Percentiles rank a stretch among this genome's conserved stretches.
Conservation (phyloP, 768 basidiomycete genomes). For the Termitomyces sp. region DNA sequence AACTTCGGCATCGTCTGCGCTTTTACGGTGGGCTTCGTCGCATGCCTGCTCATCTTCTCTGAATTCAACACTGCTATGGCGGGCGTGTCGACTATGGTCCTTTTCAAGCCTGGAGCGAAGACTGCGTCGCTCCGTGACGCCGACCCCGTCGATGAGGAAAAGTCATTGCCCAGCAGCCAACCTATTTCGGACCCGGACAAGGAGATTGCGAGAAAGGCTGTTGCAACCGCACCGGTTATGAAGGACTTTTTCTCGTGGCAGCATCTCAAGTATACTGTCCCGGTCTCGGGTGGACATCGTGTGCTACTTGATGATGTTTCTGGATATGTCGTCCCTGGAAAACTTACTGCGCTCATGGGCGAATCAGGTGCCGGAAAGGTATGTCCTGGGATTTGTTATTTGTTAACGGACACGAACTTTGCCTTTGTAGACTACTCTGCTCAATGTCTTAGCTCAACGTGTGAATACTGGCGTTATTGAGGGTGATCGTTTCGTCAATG, state of each 20-base stretch:
- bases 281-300: constrained; percentile 41
- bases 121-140: constrained; percentile 24
- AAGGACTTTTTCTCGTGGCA: constrained; percentile 80
- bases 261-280: constrained; percentile 63
- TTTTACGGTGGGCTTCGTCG: constrained; percentile 60
- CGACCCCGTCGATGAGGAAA: constrained; percentile 36
- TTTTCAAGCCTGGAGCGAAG: constrained; percentile 63
- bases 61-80: constrained; percentile 45
- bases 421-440: constrained; percentile 43
- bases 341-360: constrained; percentile 76
- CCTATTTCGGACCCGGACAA: constrained; percentile 14
- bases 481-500: constrained; percentile 55
- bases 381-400: constrained; percentile 10
- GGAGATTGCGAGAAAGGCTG: constrained; percentile 24
- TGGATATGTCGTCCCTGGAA: constrained; percentile 81
- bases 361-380: constrained; percentile 46
- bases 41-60: constrained; percentile 54
- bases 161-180: constrained; percentile 11
- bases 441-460: constrained; percentile 55
- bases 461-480: constrained; percentile 41
- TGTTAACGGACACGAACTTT: background rate
- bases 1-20: constrained; percentile 68
- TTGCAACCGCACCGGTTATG: constrained; percentile 40
- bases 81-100: constrained; percentile 37
- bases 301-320: constrained; percentile 68